Conservation (phyloP, 805 yeast species). For the Metschnikowia rubicola region DNA sequence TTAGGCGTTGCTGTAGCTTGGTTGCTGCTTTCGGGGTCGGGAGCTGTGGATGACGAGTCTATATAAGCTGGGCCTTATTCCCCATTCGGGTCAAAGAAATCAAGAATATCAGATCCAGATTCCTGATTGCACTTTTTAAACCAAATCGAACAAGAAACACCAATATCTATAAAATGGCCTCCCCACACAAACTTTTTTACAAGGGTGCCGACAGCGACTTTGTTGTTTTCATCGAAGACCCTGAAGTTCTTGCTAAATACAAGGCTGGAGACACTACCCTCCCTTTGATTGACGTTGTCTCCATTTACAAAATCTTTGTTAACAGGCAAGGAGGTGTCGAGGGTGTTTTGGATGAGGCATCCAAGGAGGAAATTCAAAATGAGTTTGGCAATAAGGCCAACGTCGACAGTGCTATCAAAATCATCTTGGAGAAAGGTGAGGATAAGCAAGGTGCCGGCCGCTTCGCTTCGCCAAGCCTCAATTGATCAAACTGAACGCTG, state of each 20-base stretch:
- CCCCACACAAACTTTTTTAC: conserved; percentile 55
- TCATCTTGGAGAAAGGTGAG: conserved; percentile 59
- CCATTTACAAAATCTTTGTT: conserved; percentile 61
- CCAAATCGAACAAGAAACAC: too few species aligned
- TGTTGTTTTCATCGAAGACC: conserved; percentile 58
- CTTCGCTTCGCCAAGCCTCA: not conserved
- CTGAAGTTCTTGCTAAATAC: conserved; percentile 46
- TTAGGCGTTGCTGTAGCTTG: too few species aligned
- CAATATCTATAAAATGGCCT: conserved; percentile 14
- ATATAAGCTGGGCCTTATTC: too few species aligned
- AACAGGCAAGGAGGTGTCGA: conserved; percentile 64
- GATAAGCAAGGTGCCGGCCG: conserved; percentile 36
- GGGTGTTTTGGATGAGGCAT: conserved; percentile 71
- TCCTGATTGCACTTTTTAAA: too few species aligned
- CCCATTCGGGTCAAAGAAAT: too few species aligned
- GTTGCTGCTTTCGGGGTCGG: too few species aligned
- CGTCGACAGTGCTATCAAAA: conserved; percentile 54
- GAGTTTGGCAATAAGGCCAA: conserved; percentile 61
- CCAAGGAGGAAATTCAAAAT: conserved; percentile 55
- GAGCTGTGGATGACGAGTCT: too few species aligned
- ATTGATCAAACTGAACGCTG: not conserved
- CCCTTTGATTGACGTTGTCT: conserved; percentile 61
- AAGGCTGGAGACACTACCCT: conserved; percentile 48
- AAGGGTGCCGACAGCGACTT: conserved; percentile 66
- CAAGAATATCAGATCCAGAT: too few species aligned